Base-by-base conservation (phyloP, 768 basidiomycete genomes). In the Naganishia vaughanmartiniae region DNA sequence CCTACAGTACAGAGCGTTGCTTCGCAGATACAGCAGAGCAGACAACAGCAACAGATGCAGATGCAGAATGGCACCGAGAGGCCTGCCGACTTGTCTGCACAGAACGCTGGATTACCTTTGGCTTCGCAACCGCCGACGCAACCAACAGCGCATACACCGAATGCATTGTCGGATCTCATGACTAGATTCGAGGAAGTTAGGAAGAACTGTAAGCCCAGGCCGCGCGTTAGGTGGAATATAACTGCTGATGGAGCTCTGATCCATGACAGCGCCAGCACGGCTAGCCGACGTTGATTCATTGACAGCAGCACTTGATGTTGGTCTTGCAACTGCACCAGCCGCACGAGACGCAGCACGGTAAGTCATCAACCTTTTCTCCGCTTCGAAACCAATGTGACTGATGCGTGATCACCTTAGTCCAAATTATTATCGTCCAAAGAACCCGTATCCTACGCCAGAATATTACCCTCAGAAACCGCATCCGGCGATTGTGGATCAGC, bases 281-380 rank as follows among this genome's bases (percentile, higher is more conserved):
- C 76, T 80, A 19, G 76, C 88, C 70, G 93, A 96, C 80, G 83
- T 94, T 39, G 90, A 90, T 69, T 89, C 92, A 79, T 89, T 98
- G 55, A 90, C 95, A 82, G 90, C 94, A 80, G 87, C 96, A 78
- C 86, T 99, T 55, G 94, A 98, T 78, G 89, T 89, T n/a, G 90
- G 94, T 65, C 91, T 91, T 79, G 85, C 88, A 42, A 91, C 87
- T 78, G 88, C 91, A 58, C 96, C 96, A 12, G 90, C 93, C 79
- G 93, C 94, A 26, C 87, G 90, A 70, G 96, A 99, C 78, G 93
- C 93, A 9, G 95, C 97, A 81, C 93, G 93, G 94, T 94, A 70
- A 74, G 83, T 73, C 67, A 0, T 48, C 33, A 21, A n/a, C 26
- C 6, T 30, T 4, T 55, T 51, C 5, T 31, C 15, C 9, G 19